These are phyloP conservation scores for Aegilops sharonensis DNA, from an alignment of 176 grass and related monocot species.

Conservation along the genomic window DNA sequence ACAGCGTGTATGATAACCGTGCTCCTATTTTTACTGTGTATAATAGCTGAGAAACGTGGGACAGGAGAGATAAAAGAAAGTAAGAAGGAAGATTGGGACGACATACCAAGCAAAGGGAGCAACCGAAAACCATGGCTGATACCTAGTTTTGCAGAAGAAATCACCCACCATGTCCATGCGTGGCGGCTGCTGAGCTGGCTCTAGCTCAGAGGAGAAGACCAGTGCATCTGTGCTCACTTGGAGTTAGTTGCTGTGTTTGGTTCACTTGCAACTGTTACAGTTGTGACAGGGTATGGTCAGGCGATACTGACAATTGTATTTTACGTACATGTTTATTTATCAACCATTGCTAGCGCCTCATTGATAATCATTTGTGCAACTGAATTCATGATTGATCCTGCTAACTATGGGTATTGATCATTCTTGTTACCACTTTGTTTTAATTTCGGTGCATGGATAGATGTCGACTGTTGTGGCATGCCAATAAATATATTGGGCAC, in stretches of 20 bases:
- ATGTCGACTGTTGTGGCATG: too few species aligned
- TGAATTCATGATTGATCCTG: not conserved
- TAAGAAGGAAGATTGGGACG: not conserved
- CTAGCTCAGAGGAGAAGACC: conserved; percentile 6
- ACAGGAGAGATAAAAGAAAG: not conserved
- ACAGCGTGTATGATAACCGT: not conserved
- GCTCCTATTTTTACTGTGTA: not conserved
- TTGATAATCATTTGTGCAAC: not conserved
- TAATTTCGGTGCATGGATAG: not conserved
- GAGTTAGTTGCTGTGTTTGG: not conserved
- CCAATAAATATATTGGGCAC: too few species aligned
- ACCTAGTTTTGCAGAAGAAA: not conserved
- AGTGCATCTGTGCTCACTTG: not conserved
- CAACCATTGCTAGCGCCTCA: not conserved
- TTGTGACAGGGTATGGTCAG: not conserved
- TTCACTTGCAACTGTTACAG: not conserved
- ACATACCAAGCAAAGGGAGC: not conserved
- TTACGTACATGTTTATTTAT: conserved; percentile 3
- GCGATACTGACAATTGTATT: not conserved
- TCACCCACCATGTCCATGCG: not conserved
- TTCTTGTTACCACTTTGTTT: conserved; percentile 3
- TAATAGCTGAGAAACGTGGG: not conserved
- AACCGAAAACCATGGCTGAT: not conserved
- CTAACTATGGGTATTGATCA: not conserved
- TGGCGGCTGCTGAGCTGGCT: not conserved